Percentiles rank a stretch among this genome's conserved stretches.
phyloP scores from a whole-genome alignment of 2,329 filamentous ascomycete genomes.

The Trichophyton benhamiae region DNA sequence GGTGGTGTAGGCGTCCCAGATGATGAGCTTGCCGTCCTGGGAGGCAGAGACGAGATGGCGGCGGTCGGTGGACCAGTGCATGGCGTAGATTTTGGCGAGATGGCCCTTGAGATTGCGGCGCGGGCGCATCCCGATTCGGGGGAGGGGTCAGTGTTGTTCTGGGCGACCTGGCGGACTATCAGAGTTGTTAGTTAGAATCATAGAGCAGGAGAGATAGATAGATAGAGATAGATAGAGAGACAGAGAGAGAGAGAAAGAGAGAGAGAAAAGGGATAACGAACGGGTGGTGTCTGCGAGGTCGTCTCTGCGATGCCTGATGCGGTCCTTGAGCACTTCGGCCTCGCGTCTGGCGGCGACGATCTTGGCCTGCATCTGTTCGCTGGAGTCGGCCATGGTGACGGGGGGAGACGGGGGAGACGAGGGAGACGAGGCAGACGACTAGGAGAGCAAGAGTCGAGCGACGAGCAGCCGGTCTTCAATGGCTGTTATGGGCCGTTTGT shows the following conservation, averaged over 20 bases:
- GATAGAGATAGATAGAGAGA: too few relatives aligned
- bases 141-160: slow-evolving; percentile 83
- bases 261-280: slow-evolving; percentile 41
- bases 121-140: slow-evolving; percentile 92
- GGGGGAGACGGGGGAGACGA: not conserved
- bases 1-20: slow-evolving; percentile 99
- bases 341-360: slow-evolving; percentile 89
- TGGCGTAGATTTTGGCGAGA: slow-evolving; percentile 97
- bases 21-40: slow-evolving; percentile 98
- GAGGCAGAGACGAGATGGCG: slow-evolving; percentile 95
- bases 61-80: slow-evolving; percentile 99
- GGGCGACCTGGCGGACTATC: slow-evolving; percentile 72
- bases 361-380: slow-evolving; percentile 70
- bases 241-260: too few relatives aligned
- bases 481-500: too few relatives aligned
- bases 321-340: slow-evolving; percentile 93
- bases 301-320: slow-evolving; percentile 99
- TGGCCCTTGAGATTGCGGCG: slow-evolving; percentile 95
- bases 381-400: slow-evolving; percentile 34
- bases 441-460: too few relatives aligned
- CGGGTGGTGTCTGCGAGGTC: slow-evolving; percentile 94
- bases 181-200: not conserved
- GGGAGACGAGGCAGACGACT: not conserved
- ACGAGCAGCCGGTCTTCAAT: too few relatives aligned
- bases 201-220: slow-evolving; percentile 17